phyloP scores from a whole-genome alignment of 2,329 filamentous ascomycete species.

The Neoscytalidium dimidiatum region DNA sequence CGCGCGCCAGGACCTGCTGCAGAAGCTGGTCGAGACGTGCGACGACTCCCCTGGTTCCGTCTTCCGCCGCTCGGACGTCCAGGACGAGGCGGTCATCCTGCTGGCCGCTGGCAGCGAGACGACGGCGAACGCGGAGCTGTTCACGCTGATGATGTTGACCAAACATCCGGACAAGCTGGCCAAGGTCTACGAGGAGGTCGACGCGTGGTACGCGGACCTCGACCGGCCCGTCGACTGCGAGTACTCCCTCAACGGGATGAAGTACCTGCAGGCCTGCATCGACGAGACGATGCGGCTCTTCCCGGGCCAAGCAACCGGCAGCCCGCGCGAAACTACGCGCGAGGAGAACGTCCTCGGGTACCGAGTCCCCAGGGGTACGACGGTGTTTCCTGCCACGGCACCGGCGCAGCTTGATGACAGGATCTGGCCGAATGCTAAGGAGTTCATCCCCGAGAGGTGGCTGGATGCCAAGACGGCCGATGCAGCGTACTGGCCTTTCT shows the following conservation, averaged over 20 bases:
- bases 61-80: not conserved
- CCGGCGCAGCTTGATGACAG: slow-evolving; percentile 32
- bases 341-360: slow-evolving; percentile 40
- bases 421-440: slow-evolving; percentile 28
- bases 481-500: not conserved
- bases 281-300: slow-evolving; percentile 45
- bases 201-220: slow-evolving; percentile 22
- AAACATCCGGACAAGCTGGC: not conserved
- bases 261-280: slow-evolving; percentile 42
- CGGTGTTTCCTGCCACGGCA: slow-evolving; percentile 41
- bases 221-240: slow-evolving; percentile 40
- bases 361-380: slow-evolving; percentile 37
- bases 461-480: slow-evolving; percentile 28
- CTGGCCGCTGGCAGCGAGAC: slow-evolving; percentile 2
- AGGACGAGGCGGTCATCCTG: not conserved
- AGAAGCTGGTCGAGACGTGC: slow-evolving; percentile 1
- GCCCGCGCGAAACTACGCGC: slow-evolving; percentile 40
- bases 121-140: slow-evolving; percentile 4
- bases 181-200: not conserved
- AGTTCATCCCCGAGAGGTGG: slow-evolving; percentile 42
- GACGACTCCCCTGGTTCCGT: not conserved
- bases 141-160: not conserved
- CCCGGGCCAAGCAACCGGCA: slow-evolving; percentile 39
- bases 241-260: slow-evolving; percentile 37
- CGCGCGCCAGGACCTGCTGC: not conserved